A percentile compares a stretch with the other conserved stretches of the same genome.
Conservation (phyloP, 345 rosid species). For the Gossypium rotundifolium region DNA sequence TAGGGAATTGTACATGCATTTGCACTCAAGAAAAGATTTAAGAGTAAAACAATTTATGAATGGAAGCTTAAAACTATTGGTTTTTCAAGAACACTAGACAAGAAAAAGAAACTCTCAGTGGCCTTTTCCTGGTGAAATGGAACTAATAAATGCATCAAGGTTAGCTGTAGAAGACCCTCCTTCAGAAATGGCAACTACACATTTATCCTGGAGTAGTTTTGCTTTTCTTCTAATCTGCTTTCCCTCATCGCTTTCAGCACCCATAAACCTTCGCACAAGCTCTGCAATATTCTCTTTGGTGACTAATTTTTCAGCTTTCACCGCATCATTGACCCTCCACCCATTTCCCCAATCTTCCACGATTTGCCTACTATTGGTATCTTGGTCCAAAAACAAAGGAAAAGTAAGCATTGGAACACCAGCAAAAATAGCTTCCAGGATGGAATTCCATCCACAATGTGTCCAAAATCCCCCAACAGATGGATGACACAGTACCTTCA, state of each 20-base stretch:
- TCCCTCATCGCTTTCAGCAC: conserved; percentile 19
- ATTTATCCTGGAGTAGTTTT: conserved; percentile 16
- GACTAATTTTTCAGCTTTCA: conserved; percentile 20
- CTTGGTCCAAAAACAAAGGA: conserved; percentile 51
- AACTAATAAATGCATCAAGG: conserved; percentile 32
- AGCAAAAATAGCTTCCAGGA: conserved; percentile 46
- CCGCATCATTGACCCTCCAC: conserved; percentile 23
- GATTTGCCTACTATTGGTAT: conserved; percentile 39
- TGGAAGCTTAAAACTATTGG: background rate
- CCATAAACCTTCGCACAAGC: conserved; percentile 25
- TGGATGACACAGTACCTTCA: conserved; percentile 45
- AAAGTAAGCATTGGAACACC: conserved; percentile 50
- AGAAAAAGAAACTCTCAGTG: background rate
- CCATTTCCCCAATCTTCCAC: conserved; percentile 61
- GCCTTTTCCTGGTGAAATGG: conserved; percentile 13
- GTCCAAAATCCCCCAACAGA: conserved; percentile 60
- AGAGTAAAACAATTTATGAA: background rate
- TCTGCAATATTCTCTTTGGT: conserved; percentile 25
- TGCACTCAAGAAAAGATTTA: too few relatives aligned
- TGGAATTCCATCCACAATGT: conserved; percentile 70
- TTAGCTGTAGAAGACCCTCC: conserved; percentile 37
- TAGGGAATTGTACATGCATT: too few relatives aligned
- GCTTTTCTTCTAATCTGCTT: conserved; percentile 31
- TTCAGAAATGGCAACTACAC: conserved; percentile 24
- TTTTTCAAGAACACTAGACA: background rate